These are phyloP conservation scores for Herpetospermum pedunculosum DNA, from an alignment of 306 rosid genomes.

Conservation along the genomic window DNA sequence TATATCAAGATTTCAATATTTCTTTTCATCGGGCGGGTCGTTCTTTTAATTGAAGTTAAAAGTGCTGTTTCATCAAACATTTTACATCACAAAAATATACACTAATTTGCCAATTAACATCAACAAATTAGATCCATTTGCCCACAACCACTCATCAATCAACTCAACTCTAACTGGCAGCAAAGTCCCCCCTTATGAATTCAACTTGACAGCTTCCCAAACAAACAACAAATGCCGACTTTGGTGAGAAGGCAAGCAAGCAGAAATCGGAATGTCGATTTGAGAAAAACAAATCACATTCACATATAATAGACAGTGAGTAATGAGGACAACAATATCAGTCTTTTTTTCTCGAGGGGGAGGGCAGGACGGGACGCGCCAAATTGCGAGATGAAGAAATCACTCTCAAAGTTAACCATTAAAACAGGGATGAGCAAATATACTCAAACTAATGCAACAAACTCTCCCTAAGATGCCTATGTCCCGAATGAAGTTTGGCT, in stretches of 20 bases:
- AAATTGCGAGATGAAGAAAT: not conserved
- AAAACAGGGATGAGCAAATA: not conserved
- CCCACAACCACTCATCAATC: not conserved
- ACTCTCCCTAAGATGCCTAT: not conserved
- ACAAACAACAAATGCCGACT: not conserved
- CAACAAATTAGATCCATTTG: not conserved
- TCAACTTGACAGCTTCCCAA: not conserved
- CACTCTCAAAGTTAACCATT: not conserved
- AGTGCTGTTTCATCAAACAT: not conserved
- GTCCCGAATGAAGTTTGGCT: not conserved
- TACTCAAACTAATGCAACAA: slow-evolving; percentile 8
- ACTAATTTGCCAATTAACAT: not conserved
- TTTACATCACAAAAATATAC: not conserved
- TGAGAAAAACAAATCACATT: not conserved
- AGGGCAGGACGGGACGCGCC: not conserved
- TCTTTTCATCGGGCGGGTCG: no score
- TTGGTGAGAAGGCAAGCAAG: not conserved
- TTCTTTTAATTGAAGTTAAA: not conserved
- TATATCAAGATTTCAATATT: no score
- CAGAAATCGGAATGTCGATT: not conserved
- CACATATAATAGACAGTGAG: not conserved
- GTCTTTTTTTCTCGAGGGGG: not conserved
- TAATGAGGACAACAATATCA: not conserved
- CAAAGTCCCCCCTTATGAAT: not conserved
- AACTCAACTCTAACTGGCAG: not conserved